Percentiles rank a stretch among this genome's conserved stretches.
These are phyloP conservation scores for Salix viminalis DNA, from an alignment of 345 rosid species.

Conservation along the genomic window DNA sequence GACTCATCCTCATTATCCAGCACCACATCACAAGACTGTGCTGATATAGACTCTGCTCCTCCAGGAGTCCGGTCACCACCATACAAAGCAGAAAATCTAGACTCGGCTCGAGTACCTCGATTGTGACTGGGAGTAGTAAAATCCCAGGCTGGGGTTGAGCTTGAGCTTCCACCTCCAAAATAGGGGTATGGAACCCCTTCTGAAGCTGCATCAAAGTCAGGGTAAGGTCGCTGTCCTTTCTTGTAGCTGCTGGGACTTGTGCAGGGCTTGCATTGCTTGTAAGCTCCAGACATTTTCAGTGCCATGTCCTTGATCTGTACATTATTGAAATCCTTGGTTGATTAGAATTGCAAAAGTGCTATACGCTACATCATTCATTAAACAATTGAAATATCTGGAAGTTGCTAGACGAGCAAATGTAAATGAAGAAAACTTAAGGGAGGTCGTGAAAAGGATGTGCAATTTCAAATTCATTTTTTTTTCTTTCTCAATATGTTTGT, in stretches of 20 bases:
- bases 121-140: constrained; percentile 47
- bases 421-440: background rate
- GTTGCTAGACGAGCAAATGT: background rate
- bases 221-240: constrained; percentile 54
- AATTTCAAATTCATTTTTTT: background rate
- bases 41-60: constrained; percentile 53
- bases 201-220: constrained; percentile 70
- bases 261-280: constrained; percentile 84
- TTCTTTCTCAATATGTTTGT: background rate
- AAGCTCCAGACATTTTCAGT: constrained; percentile 73
- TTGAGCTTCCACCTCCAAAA: constrained; percentile 67
- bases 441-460: background rate
- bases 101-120: constrained; percentile 35
- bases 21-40: constrained; percentile 61
- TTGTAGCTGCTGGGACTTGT: constrained; percentile 65
- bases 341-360: background rate
- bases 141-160: constrained; percentile 97
- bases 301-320: constrained; percentile 94
- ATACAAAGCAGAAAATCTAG: constrained; percentile 42
- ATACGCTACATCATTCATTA: background rate
- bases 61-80: constrained; percentile 59
- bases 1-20: constrained; percentile 76
- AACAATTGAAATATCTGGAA: background rate
- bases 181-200: constrained; percentile 78
- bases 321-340: background rate